Base-by-base conservation (phyloP, 257 asterid genomes). In the Rehmannia glutinosa region DNA sequence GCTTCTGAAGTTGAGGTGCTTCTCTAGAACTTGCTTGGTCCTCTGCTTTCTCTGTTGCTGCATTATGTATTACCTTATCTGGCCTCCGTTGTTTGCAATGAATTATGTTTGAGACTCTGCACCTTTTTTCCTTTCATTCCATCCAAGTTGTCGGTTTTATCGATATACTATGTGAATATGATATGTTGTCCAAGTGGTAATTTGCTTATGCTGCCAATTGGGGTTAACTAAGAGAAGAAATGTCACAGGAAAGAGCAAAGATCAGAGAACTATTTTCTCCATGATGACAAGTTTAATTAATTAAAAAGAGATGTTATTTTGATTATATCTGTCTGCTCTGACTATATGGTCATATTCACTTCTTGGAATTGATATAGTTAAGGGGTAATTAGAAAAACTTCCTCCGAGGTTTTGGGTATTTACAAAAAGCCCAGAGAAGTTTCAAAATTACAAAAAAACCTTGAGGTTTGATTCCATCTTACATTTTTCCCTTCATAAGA, bases 1-100 rank as follows among this genome's bases (percentile, higher is more conserved):
- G 43, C 77, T 68, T 65, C 93, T 51, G 96, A 86, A 73, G 80
- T 74, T 8, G 91, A 92, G 97, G 98, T 91, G 28, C 23, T 78
- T 56, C 39, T 42, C 55, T 16, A 21, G 11, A 3, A 39, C 50
- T 75, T 66, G 10, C 55, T 23, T 30, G 5, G 17, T 30, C 4
- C 17, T 60, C 24, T 43, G 51, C 39, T 42, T 59, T 28, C 21
- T 39, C 8, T 6, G 41, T 66, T 63, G 35, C 43, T 49, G 43
- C 30, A 17, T 15, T 49, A 9, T 32, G 35, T 24, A 20, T n/a
- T n/a, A n/a, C n/a, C n/a, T n/a, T n/a, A n/a, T n/a, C n/a, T n/a
- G n/a, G n/a, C n/a, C n/a, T n/a, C n/a, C n/a, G n/a, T n/a, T n/a
- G n/a, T n/a, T 61, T 63, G 7, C 41, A 16, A 23, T 56, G 49